Base-by-base conservation (phyloP, 805 yeast genomes). In the Kluyveromyces lactis region DNA sequence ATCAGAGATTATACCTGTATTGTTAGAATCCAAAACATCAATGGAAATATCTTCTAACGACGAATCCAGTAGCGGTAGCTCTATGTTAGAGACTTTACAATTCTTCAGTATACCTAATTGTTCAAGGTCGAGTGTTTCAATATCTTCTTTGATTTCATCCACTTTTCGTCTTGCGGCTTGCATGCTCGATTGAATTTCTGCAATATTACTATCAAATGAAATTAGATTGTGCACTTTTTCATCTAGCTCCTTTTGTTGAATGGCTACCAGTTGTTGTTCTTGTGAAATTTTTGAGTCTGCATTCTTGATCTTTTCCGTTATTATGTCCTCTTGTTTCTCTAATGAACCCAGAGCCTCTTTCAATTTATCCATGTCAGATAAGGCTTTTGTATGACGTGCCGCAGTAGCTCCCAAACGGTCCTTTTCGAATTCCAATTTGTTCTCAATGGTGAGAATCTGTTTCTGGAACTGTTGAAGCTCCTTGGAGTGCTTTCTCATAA, bases 41-140 rank as follows among this genome's bases (percentile, higher is more conserved):
- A 84, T 64, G 0, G 86, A 80, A 18, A 86, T 63, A 18, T 65
- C 69, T 15, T 75, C 81, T 26, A 83, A 60, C 10, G 77, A 67
- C 0, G 87, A 87, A 18, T 72, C 73, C 4, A 56, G 49, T 23
- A 85, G 57, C 1, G 95, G 94, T 12, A 86, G 52, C 11, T 68
- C 64, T 17, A 82, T 67, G 41, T 74, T 80, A 39, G 84, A 84
- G 42, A 89, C 71, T 50, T 83, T 85, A 60, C 95, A 84, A 46
- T 75, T 77, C 46, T 79, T 77, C 43, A 87, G 66, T 15, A 75
- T 64, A 45, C 74, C 72, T 7, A 75, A 62, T 51, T 80, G 72
- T 36, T 78, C 84, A 24, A 75, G 53, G 43, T 72, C 75, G 4
- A 67, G 51, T 42, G 72, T 72, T 29, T 79, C 77, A 5, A 74